A percentile compares a stretch with the other conserved stretches of the same genome.
Conservation (phyloP, 2,329 filamentous ascomycete species). For the Ambrosiella beaveri region DNA sequence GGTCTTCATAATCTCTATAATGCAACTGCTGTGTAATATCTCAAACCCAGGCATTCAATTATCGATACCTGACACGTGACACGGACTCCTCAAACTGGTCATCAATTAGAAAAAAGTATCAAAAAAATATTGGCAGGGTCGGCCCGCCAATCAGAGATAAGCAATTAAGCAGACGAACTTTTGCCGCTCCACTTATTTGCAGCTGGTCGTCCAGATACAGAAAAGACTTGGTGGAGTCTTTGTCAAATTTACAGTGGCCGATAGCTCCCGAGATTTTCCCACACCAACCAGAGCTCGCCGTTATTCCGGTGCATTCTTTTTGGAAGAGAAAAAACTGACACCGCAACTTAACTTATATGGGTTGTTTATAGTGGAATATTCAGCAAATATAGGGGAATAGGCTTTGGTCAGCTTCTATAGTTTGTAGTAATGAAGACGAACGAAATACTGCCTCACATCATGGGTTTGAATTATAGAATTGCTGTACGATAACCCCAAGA, state of each 20-base stretch:
- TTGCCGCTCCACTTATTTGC: not conserved
- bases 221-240: not conserved
- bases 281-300: slow-evolving; percentile 9
- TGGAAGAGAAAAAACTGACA: slow-evolving; percentile 7
- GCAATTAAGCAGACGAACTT: slow-evolving; percentile 11
- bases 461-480: no score
- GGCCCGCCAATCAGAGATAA: slow-evolving; percentile 7
- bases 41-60: not conserved
- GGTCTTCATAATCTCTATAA: not conserved
- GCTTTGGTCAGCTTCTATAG: not conserved
- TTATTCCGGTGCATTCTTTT: slow-evolving; percentile 2
- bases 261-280: slow-evolving; percentile 13
- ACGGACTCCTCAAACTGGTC: not conserved
- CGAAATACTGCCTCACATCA: no score
- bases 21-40: not conserved
- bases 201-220: not conserved
- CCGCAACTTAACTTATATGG: not conserved
- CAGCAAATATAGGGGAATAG: not conserved
- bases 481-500: no score
- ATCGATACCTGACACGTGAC: not conserved
- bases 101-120: not conserved
- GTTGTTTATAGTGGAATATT: not conserved
- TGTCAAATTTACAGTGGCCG: slow-evolving; percentile 6
- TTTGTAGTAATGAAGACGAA: no score
- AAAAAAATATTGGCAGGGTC: not conserved